Evolutionary conservation across 352 stramenopile genomes (phyloP).

Genomic region (Plasmopara muralis): DNA sequence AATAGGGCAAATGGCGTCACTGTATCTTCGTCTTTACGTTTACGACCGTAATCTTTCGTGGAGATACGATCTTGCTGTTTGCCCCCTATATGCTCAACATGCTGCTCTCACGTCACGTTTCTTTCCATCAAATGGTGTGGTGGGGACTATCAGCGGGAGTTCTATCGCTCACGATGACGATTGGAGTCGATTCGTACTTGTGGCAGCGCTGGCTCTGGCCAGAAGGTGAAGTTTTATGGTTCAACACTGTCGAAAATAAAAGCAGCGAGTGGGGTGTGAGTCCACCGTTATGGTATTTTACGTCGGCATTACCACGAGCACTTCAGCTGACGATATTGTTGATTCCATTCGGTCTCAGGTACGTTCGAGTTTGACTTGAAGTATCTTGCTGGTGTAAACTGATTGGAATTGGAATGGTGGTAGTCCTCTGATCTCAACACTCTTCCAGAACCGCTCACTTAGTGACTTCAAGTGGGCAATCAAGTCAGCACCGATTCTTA

Average conservation of each 20-base stretch:
- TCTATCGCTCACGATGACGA: conserved; percentile 70
- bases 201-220: conserved; percentile 95
- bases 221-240: conserved; percentile 97
- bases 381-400: not conserved
- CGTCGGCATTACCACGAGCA: conserved; percentile 89
- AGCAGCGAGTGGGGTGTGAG: conserved; percentile 95
- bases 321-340: conserved; percentile 76
- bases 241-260: conserved; percentile 95
- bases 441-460: conserved; percentile 38
- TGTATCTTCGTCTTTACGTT: conserved; percentile 85
- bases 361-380: conserved; percentile 3
- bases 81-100: conserved; percentile 89
- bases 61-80: conserved; percentile 95
- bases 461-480: conserved; percentile 32
- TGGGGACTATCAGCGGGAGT: conserved; percentile 76
- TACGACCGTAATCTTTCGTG: conserved; percentile 94
- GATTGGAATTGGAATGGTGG: not conserved
- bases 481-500: conserved; percentile 35
- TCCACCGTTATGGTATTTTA: conserved; percentile 96
- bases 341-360: conserved; percentile 79
- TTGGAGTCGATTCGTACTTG: conserved; percentile 92
- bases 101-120: conserved; percentile 62
- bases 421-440: conserved; percentile 39
- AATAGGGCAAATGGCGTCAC: conserved; percentile 26
- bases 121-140: conserved; percentile 68